Evolutionary conservation across 2,329 filamentous ascomycete species (phyloP).

Genomic region (Xylaria sp.): DNA sequence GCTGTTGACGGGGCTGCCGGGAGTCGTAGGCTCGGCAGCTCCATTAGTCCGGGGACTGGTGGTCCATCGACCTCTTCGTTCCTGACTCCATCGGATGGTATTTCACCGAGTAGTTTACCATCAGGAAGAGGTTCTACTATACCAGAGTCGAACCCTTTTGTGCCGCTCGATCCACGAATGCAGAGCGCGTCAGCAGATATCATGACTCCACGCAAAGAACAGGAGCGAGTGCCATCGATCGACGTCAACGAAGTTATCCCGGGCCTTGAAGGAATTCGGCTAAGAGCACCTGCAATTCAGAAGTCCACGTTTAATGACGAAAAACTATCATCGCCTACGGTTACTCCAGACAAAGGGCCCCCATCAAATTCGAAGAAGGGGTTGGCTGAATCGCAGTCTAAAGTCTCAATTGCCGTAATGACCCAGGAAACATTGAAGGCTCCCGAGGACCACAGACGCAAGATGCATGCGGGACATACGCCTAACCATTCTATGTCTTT

Average conservation of each 20-base stretch:
- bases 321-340: constrained; percentile 42
- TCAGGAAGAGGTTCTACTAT: constrained; percentile 46
- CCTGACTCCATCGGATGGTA: constrained; percentile 39
- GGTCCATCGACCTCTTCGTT: constrained; percentile 36
- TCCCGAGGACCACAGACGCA: constrained; percentile 63
- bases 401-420: constrained; percentile 53
- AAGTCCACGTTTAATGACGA: constrained; percentile 62
- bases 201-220: constrained; percentile 39
- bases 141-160: constrained; percentile 53
- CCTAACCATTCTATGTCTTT: constrained; percentile 67
- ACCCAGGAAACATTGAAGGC: constrained; percentile 61
- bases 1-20: constrained; percentile 24
- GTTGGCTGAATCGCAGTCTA: constrained; percentile 42
- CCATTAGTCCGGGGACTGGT: constrained; percentile 36
- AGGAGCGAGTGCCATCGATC: constrained; percentile 59
- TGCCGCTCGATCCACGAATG: constrained; percentile 59
- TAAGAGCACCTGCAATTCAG: constrained; percentile 65
- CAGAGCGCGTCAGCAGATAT: constrained; percentile 52
- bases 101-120: constrained; percentile 41
- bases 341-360: constrained; percentile 46
- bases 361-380: constrained; percentile 47
- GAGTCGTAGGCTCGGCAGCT: constrained; percentile 37
- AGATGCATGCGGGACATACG: constrained; percentile 72
- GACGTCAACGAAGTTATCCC: constrained; percentile 69
- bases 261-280: constrained; percentile 68